phyloP scores from a whole-genome alignment of 805 yeast genomes.

The Candida khao-thaluensis region DNA sequence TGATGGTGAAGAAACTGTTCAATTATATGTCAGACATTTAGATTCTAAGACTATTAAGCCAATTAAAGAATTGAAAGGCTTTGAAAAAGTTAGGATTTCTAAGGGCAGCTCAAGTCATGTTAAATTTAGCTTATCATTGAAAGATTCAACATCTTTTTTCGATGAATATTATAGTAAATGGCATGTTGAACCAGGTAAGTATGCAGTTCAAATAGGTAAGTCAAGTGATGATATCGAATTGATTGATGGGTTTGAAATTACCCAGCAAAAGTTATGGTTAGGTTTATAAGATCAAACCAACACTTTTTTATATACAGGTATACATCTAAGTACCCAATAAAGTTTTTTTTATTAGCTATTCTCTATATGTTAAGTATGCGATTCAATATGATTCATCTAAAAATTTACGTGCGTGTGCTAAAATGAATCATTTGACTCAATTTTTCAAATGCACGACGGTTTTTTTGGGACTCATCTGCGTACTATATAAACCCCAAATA shows the following conservation, averaged over 20 bases:
- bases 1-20: conserved; percentile 56
- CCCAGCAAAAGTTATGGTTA: conserved; percentile 16
- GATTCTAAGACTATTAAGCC: conserved; percentile 48
- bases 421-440: conserved; percentile 10
- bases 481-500: conserved; percentile 1
- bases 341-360: too few relatives aligned
- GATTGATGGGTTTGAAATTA: conserved; percentile 17
- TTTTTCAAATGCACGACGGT: neutral
- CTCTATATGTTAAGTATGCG: too few relatives aligned
- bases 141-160: conserved; percentile 53
- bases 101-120: conserved; percentile 45
- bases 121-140: conserved; percentile 37
- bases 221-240: conserved; percentile 29
- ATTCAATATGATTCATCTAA: too few relatives aligned
- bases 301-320: too few relatives aligned
- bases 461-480: neutral
- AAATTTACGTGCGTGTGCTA: conserved; percentile 2
- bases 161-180: conserved; percentile 49
- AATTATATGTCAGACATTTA: conserved; percentile 46
- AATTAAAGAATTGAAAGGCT: conserved; percentile 61
- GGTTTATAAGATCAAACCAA: conserved; percentile 12
- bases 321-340: too few relatives aligned
- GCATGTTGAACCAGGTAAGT: conserved; percentile 51
- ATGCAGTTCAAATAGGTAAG: conserved; percentile 48
- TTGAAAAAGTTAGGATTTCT: conserved; percentile 47